Conservation (phyloP, 1,284 basidiomycete species). For the Grifola frondosa region DNA sequence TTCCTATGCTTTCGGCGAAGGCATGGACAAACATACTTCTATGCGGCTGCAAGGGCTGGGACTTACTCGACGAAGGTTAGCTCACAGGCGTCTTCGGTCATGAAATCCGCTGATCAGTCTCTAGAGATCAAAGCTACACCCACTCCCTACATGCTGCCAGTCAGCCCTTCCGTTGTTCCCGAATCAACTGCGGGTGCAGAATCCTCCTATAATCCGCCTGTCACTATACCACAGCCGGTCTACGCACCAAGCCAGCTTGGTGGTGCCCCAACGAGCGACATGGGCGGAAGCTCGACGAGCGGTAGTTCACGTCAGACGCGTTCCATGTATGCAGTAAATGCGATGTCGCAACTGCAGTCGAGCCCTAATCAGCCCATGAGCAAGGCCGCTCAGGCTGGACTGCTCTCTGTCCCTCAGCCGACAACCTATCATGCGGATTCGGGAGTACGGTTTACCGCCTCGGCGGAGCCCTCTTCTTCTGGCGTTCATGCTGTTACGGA, state of each 20-base stretch:
- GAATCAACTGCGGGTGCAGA: background rate
- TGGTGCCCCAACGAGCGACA: slow-evolving; percentile 13
- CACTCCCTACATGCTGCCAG: slow-evolving; percentile 5
- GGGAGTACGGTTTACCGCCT: slow-evolving; percentile 15
- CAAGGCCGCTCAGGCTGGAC: slow-evolving; percentile 19
- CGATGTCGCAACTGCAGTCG: background rate
- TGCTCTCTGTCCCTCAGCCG: slow-evolving; percentile 14
- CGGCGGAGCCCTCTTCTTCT: slow-evolving; percentile 6
- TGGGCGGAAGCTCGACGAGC: slow-evolving; percentile 1
- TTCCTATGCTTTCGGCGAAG: slow-evolving; percentile 12
- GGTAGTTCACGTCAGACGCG: slow-evolving; percentile 4
- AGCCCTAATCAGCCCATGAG: slow-evolving; percentile 16
- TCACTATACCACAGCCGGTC: background rate
- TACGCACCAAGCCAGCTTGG: slow-evolving; percentile 12
- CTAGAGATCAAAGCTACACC: slow-evolving; percentile 8
- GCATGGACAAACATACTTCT: slow-evolving; percentile 11
- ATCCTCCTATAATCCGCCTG: slow-evolving; percentile 2
- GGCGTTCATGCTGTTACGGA: slow-evolving; percentile 1
- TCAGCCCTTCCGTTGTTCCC: background rate
- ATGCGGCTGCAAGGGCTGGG: slow-evolving; percentile 10
- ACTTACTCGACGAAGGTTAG: slow-evolving; percentile 13
- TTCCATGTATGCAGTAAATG: slow-evolving; percentile 5
- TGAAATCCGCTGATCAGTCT: background rate
- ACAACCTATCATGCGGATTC: slow-evolving; percentile 18
- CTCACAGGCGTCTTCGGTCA: background rate